Evolutionary conservation across 768 basidiomycete genomes (phyloP).

Genomic region (Rhizopogon vinicolor): DNA sequence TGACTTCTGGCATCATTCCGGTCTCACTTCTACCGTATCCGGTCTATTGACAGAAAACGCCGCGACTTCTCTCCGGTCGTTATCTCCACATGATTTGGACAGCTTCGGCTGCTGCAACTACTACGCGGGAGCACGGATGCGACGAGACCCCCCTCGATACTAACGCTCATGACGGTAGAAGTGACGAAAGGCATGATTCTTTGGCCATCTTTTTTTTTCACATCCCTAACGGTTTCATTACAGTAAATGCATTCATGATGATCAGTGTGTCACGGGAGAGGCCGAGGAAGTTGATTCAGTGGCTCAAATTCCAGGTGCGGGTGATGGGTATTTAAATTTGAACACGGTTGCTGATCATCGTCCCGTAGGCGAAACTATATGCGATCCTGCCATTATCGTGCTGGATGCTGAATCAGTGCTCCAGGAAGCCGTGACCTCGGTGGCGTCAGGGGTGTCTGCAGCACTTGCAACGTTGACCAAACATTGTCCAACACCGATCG

Average conservation of each 20-base stretch:
- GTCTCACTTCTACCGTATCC: too few relatives aligned
- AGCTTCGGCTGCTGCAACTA: background rate
- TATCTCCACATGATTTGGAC: background rate
- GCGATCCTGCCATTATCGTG: background rate
- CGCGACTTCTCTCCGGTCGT: background rate
- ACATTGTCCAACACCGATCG: background rate
- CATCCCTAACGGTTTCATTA: background rate
- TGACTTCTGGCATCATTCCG: background rate
- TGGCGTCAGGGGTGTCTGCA: background rate
- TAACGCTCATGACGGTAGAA: too few relatives aligned
- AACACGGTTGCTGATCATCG: background rate
- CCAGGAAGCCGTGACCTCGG: background rate
- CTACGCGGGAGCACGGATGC: background rate
- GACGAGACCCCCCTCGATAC: background rate
- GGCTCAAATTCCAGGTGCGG: background rate
- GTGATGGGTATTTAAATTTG: background rate
- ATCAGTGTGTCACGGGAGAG: background rate
- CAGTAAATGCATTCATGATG: background rate
- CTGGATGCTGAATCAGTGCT: background rate
- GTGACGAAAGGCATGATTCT: background rate
- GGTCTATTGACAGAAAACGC: background rate
- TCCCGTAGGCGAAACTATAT: background rate
- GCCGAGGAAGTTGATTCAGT: too few relatives aligned
- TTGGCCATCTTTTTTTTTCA: background rate
- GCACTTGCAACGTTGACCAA: background rate